Percentiles rank a stretch among this genome's conserved stretches.
Evolutionary conservation across 1,139 yeast genomes (phyloP).

Genomic region (Suhomyces bolitotheri): DNA sequence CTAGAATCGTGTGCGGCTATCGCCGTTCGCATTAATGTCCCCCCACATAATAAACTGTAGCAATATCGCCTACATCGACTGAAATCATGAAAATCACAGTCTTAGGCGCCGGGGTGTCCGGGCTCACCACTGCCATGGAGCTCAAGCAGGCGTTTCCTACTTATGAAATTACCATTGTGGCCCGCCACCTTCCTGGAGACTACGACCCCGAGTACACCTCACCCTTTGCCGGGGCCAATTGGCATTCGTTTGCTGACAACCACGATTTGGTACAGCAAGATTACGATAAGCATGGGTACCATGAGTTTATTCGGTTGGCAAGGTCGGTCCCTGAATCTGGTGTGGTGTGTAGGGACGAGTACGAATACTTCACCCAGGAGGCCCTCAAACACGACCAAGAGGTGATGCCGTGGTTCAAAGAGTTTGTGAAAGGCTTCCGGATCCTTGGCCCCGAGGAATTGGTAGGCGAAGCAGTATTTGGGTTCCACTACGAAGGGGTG

Average conservation of each 20-base stretch:
- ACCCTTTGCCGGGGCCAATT: slow-evolving; percentile 48
- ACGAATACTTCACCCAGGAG: slow-evolving; percentile 30
- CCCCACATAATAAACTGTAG: too few species aligned
- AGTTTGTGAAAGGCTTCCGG: slow-evolving; percentile 35
- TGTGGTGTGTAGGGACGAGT: slow-evolving; percentile 35
- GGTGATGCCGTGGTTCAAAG: slow-evolving; percentile 48
- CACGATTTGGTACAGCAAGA: slow-evolving; percentile 35
- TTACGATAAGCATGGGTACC: slow-evolving; percentile 43
- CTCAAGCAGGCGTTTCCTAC: slow-evolving; percentile 24
- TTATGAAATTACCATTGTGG: slow-evolving; percentile 31
- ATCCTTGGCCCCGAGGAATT: slow-evolving; percentile 30
- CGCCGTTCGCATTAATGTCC: too few species aligned
- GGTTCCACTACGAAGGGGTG: slow-evolving; percentile 47
- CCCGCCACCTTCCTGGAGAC: slow-evolving; percentile 43
- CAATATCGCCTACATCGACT: too few species aligned
- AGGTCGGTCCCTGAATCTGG: slow-evolving; percentile 47
- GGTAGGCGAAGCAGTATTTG: slow-evolving; percentile 35
- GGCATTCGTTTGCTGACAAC: slow-evolving; percentile 46
- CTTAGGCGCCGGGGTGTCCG: slow-evolving; percentile 45
- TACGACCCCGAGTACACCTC: slow-evolving; percentile 37
- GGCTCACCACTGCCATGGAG: slow-evolving; percentile 41
- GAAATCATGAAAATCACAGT: slow-evolving; percentile 26
- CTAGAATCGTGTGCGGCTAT: too few species aligned
- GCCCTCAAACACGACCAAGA: slow-evolving; percentile 20
- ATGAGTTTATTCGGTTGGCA: slow-evolving; percentile 40